Base-by-base conservation (phyloP, 768 basidiomycete species). In the Leucogyrophana mollusca region DNA sequence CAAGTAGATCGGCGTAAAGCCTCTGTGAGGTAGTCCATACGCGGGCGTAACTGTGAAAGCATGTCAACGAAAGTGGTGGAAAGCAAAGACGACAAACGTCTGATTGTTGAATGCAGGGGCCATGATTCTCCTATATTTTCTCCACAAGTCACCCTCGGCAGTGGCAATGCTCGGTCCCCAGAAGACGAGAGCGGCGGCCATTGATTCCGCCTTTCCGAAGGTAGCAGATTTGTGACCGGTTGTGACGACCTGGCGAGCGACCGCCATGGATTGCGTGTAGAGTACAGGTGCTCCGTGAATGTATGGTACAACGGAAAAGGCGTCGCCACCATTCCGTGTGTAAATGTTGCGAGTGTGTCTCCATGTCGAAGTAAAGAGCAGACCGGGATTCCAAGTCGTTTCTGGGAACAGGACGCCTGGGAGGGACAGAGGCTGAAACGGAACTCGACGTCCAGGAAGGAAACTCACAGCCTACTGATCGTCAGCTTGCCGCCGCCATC, bases 51-150 rank as follows among this genome's bases (percentile, higher is more conserved):
- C 60, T 62, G 39, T 34, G 21, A 13, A n/a, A 20, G n/a, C n/a
- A n/a, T 34, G 17, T 1, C 16, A 45, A 3, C 13, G 16, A 40
- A 4, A 25, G 10, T 33, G 4, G 9, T 14, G 10, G 4, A 10
- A 36, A 10, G 14, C 9, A 25, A 3, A 16, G 9, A 24, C 23
- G 21, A 50, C 60, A n/a, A 42, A 62, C 59, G 47, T 57, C 9
- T 60, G 52, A 8, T 49, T 60, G 40, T 57, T 52, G 7, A 60
- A 60, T 2, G 61, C 58, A 44, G 58, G 59, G 27, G 39, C 51
- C 9, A 40, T 18, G 7, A 59, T 52, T 34, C 25, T 54, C 48
- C 60, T 46, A 25, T 61, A 38, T 27, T 48, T 61, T 32, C 48
- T 62, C 54, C 60, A 56, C 10, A 27, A 32, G 8, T 55, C 48